A percentile compares a stretch with the other conserved stretches of the same genome.
Evolutionary conservation across 768 basidiomycete species (phyloP).

Genomic region (Clitopilus hobsonii): DNA sequence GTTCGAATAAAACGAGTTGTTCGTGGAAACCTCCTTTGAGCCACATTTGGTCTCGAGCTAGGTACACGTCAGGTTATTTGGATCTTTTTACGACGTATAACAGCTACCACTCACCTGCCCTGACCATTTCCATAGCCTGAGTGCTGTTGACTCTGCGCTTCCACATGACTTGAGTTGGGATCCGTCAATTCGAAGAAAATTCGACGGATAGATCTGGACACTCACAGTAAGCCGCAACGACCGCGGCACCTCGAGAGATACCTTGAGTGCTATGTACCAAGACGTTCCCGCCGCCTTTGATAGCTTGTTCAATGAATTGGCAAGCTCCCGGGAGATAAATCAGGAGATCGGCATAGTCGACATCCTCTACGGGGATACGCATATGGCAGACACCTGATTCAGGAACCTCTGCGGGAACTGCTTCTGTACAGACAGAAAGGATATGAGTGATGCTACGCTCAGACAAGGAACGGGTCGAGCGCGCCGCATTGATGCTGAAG

Average conservation of each 20-base stretch:
- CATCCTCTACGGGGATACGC: conserved; percentile 67
- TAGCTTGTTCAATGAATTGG: conserved; percentile 60
- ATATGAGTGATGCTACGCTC: conserved; percentile 79
- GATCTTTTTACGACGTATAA: not conserved
- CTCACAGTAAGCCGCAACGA: conserved; percentile 76
- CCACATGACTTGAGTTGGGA: conserved; percentile 54
- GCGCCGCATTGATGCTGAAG: conserved; percentile 62
- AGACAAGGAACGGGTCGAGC: conserved; percentile 63
- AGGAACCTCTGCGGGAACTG: conserved; percentile 65
- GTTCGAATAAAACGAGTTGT: conserved; percentile 70
- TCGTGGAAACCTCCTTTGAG: conserved; percentile 76
- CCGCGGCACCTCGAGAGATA: conserved; percentile 60
- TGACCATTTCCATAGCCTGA: conserved; percentile 55
- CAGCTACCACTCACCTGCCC: conserved; percentile 40
- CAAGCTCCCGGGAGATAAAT: conserved; percentile 63
- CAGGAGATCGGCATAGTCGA: conserved; percentile 65
- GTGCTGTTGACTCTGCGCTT: conserved; percentile 51
- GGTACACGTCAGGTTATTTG: conserved; percentile 1
- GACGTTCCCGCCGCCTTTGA: conserved; percentile 53
- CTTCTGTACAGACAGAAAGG: conserved; percentile 70
- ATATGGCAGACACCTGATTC: conserved; percentile 67
- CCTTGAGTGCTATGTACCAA: conserved; percentile 69
- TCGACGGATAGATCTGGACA: conserved; percentile 7
- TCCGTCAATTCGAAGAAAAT: too few species aligned
- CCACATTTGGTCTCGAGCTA: conserved; percentile 77